Base-by-base conservation (phyloP, 139 green algal genomes). In the Helicosporidium sp. region DNA sequence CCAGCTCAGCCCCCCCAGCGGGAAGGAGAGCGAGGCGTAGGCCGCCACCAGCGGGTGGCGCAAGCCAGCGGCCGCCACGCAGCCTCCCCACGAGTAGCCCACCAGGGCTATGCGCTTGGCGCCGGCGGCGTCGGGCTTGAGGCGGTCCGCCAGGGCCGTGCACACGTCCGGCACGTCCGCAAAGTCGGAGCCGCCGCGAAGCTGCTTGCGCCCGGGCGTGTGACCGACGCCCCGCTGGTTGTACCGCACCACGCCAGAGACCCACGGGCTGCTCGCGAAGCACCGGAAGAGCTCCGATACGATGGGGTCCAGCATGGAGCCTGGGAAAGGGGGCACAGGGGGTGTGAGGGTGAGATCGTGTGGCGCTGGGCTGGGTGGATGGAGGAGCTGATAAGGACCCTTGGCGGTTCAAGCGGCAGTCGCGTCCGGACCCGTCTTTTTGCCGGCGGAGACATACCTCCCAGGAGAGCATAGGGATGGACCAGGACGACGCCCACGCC, bases 41-140 rank as follows among this genome's bases (percentile, higher is more conserved):
- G 48, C 61, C 7, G 24, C 35, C 1, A 69, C 43, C 6, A 26
- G 2, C 1, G 42, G 52, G 23, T 64, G 43, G 8, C 57, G 37
- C 36, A 68, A 28, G 5, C 43, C 48, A 20, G 65, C 17, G 6
- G 55, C 35, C 19, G 61, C 61, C 7, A 69, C 16, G 26, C 55
- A 68, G 51, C 51, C 44, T 20, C 61, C 61, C 42, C 53, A 69
- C n/a, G 40, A 57, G 29, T 69, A 69, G 27, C 49, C 37, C 1
- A 55, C 35, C 23, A 55, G 37, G 8, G 37, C 49, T 26, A 56
- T 28, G 5, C 36, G 49, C 40, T 48, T 48, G n/a, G n/a, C n/a
- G n/a, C n/a, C n/a, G 1, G 48, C 40, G 3, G 49, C 17, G 2
- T 27, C 40, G 0, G 49, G 40, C 27, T 10, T 10, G 31, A 56